Base-by-base conservation (phyloP, 2,329 filamentous ascomycete genomes). In the Podosphaera aphanis region DNA sequence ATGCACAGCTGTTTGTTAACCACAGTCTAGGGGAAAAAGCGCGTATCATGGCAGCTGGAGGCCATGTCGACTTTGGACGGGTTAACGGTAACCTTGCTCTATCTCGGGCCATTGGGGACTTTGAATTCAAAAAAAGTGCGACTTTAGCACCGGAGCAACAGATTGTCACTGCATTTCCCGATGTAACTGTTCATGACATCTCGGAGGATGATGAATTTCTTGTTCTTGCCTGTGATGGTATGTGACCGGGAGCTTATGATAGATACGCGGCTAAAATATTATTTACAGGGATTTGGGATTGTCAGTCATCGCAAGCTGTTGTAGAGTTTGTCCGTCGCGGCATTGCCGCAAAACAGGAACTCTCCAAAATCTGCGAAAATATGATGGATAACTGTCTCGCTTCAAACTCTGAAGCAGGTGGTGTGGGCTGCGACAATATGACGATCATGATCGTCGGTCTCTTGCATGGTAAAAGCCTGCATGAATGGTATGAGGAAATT, bases 321-420 rank as follows among this genome's bases (percentile, higher is more conserved):
- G 69, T 95, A 55, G 90, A 98, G 64, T 98, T 98, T 60, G 90
- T 95, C 52, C 76, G 90, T 61, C 80, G 90, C 60, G 90, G 90
- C 47, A 93, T 98, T 62, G 88, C 85, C 43, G 86, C 86, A 44
- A 93, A 93, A 69, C 90, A 98, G 65, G 82, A 92, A 43, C 73
- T 98, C 44, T 77, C 86, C 47, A 82, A 83, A 61, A 95, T 98
- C 58, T 95, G 88, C 63, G 90, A 98, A 66, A 98, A 98, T 67
- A 93, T 98, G 84, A 98, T 98, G 90, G 88, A 98, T 69, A 98
- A 95, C 68, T 98, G 90, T 61, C 71, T 98, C 53, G 86, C 90
- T 36, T 93, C 86, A 50, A 95, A 93, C 72, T 93, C 86, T 54
- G 90, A 98, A 66, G 94, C 88, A 27, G 90, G 90, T 46, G 90